Evolutionary conservation across 202 grass and related monocot genomes (phyloP).

Genomic region (Schoenoplectus triqueter): DNA sequence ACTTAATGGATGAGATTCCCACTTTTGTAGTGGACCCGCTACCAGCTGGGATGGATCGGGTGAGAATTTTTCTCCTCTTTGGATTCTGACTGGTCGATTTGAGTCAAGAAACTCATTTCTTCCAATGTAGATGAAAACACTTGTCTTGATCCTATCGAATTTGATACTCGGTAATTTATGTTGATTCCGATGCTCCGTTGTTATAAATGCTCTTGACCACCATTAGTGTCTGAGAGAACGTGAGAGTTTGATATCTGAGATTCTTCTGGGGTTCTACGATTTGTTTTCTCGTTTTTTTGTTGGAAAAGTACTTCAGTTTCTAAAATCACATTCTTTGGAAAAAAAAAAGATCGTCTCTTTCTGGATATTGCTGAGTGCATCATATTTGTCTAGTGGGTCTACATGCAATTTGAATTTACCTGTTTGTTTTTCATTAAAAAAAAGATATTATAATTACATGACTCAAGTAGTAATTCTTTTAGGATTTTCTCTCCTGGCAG

Average conservation of each 20-base stretch:
- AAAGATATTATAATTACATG: no score
- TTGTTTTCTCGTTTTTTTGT: neutral
- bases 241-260: constrained; percentile 13
- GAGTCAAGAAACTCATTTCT: neutral
- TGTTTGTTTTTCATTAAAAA: neutral
- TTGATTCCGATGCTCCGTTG: neutral
- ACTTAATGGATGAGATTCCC: constrained; percentile 91
- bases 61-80: constrained; percentile 32
- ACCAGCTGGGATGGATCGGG: constrained; percentile 75
- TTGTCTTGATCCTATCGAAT: neutral
- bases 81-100: neutral
- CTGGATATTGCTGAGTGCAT: neutral
- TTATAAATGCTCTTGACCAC: neutral
- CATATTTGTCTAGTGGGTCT: neutral
- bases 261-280: neutral
- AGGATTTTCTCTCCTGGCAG: neutral
- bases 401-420: constrained; percentile 2
- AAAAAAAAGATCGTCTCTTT: neutral
- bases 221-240: neutral
- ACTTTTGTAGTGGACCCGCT: constrained; percentile 89
- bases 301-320: neutral
- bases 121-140: neutral
- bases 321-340: neutral
- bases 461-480: neutral
- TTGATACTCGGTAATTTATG: neutral